Conservation (phyloP, 2,329 filamentous ascomycete genomes). For the Lasiodiplodia sp. region DNA sequence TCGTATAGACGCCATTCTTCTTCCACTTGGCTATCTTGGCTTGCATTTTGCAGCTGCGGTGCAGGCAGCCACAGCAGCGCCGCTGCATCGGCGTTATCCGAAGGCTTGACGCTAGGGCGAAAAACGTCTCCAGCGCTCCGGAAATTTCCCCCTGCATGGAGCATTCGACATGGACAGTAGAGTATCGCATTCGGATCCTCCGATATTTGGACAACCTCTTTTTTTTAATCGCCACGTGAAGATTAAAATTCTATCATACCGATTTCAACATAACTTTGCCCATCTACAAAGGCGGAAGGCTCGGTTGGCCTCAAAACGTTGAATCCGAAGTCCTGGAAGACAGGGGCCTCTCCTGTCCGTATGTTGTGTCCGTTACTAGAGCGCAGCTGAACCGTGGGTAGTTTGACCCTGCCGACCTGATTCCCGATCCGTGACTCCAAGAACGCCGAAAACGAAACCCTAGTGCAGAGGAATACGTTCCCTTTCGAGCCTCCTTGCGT, state of each 20-base stretch:
- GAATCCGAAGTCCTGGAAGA: neutral
- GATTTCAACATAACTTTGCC: neutral
- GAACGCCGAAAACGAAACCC: neutral
- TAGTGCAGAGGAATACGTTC: constrained; percentile 17
- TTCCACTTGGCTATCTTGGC: neutral
- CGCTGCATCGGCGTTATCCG: constrained; percentile 9
- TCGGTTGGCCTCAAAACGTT: neutral
- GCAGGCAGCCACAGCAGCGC: neutral
- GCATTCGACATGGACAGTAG: neutral
- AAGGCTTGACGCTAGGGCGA: neutral
- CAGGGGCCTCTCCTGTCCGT: neutral
- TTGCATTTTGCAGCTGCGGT: neutral
- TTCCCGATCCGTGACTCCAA: neutral
- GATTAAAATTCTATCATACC: neutral
- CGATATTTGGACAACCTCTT: no score
- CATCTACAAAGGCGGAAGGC: neutral
- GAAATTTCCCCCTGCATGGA: constrained; percentile 12
- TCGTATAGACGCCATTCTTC: neutral
- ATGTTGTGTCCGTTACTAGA: neutral
- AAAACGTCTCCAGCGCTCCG: neutral
- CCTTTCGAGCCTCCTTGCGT: constrained; percentile 17
- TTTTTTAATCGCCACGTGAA: neutral
- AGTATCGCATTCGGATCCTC: constrained; percentile 9
- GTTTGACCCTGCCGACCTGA: neutral
- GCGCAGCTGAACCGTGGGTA: neutral